phyloP scores from a whole-genome alignment of 2,329 filamentous ascomycete species.

The Beauveria bassiana region DNA sequence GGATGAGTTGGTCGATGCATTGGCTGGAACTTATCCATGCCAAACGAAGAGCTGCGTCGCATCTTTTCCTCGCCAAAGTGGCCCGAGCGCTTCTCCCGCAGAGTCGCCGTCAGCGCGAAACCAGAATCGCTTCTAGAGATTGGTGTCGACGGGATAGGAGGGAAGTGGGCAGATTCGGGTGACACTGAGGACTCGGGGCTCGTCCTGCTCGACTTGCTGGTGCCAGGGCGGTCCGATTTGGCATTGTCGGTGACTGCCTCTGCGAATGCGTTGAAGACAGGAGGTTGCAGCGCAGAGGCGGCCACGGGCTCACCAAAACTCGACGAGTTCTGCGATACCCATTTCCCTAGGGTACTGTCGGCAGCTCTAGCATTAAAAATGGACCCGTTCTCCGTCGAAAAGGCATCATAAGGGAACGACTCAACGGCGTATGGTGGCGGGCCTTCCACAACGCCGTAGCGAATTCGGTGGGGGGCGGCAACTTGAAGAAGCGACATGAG shows the following conservation, averaged over 20 bases:
- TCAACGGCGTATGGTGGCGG: slow-evolving; percentile 91
- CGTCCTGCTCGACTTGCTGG: slow-evolving; percentile 56
- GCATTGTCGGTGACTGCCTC: slow-evolving; percentile 61
- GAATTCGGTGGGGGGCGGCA: slow-evolving; percentile 81
- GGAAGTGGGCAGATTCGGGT: slow-evolving; percentile 71
- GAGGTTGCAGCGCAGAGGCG: slow-evolving; percentile 42
- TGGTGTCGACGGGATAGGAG: slow-evolving; percentile 65
- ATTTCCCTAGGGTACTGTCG: slow-evolving; percentile 69
- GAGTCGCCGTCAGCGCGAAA: slow-evolving; percentile 74
- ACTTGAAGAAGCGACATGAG: slow-evolving; percentile 80
- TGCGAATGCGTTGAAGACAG: slow-evolving; percentile 87
- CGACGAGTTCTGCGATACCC: slow-evolving; percentile 82
- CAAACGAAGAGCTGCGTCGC: slow-evolving; percentile 91
- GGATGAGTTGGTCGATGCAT: slow-evolving; percentile 65
- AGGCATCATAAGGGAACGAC: slow-evolving; percentile 83
- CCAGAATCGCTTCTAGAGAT: slow-evolving; percentile 89
- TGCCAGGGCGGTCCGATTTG: slow-evolving; percentile 68
- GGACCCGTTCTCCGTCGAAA: slow-evolving; percentile 75
- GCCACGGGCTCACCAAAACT: slow-evolving; percentile 64
- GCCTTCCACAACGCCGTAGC: slow-evolving; percentile 78
- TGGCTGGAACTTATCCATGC: slow-evolving; percentile 62
- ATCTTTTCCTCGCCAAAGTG: slow-evolving; percentile 74
- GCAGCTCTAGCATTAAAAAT: slow-evolving; percentile 68
- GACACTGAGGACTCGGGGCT: slow-evolving; percentile 62
- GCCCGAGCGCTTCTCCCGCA: slow-evolving; percentile 89